A percentile compares a stretch with the other conserved stretches of the same genome.
phyloP scores from a whole-genome alignment of 225 moss, liverwort and hornwort genomes.

The Thuidium tamariscinum region DNA sequence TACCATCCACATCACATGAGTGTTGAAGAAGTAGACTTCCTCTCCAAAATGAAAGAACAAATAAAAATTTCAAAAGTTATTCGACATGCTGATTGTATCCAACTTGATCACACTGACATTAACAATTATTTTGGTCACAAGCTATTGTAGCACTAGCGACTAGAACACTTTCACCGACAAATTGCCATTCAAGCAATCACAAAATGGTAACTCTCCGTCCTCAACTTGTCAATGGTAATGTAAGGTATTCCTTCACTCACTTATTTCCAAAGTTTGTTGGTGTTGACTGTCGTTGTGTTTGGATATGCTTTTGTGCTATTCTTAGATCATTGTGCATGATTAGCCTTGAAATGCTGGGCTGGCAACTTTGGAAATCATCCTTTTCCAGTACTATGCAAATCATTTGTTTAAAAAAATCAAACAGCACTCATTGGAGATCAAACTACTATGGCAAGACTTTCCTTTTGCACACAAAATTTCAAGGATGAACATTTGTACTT shows the following conservation, averaged over 20 bases:
- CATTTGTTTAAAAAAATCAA: too few relatives aligned
- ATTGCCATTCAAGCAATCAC: background rate
- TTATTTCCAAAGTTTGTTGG: background rate
- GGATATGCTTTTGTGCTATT: background rate
- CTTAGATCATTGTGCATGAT: background rate
- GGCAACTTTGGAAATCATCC: background rate
- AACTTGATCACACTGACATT: background rate
- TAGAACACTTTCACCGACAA: background rate
- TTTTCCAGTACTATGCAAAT: background rate
- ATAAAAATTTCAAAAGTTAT: background rate
- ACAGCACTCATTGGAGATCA: background rate
- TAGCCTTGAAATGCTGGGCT: accelerated
- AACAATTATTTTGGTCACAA: background rate
- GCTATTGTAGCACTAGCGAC: background rate
- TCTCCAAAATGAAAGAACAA: background rate
- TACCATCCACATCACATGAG: background rate
- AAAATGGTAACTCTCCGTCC: background rate
- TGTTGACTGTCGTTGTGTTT: background rate
- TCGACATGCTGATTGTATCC: background rate
- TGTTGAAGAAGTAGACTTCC: too few relatives aligned
- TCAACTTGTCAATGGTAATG: background rate
- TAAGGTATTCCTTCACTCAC: background rate
- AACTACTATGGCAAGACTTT: too few relatives aligned
- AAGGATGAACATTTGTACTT: background rate
- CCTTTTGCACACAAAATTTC: background rate